Evolutionary conservation across 2,329 filamentous ascomycete genomes (phyloP).

Genomic region (Diplodia seriata): DNA sequence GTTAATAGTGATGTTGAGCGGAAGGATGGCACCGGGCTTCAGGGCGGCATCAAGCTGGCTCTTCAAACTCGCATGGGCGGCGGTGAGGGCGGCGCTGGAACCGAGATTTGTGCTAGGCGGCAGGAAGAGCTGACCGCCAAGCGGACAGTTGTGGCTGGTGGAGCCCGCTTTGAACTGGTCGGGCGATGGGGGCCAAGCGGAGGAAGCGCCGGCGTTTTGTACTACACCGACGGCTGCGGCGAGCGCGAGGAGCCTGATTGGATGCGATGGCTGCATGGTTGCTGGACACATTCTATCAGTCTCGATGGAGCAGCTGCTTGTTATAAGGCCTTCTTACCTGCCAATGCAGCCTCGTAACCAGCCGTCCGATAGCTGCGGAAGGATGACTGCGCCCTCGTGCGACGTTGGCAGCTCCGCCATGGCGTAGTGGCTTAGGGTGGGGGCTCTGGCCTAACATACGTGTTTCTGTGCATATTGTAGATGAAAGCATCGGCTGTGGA

Average conservation of each 20-base stretch:
- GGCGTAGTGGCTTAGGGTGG: not conserved
- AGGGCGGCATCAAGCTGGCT: slow-evolving; percentile 24
- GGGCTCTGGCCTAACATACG: not conserved
- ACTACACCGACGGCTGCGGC: not conserved
- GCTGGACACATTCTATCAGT: not conserved
- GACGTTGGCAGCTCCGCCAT: not conserved
- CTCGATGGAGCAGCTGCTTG: not conserved
- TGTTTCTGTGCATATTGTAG: not conserved
- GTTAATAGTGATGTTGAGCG: slow-evolving; percentile 33
- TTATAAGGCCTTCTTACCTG: not conserved
- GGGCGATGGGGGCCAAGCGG: not conserved
- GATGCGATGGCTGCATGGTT: not conserved
- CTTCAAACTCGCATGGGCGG: slow-evolving; percentile 20
- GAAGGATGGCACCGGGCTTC: not conserved
- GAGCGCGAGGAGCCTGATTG: not conserved
- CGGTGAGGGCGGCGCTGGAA: slow-evolving; percentile 25
- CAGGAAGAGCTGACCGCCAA: slow-evolving; percentile 32
- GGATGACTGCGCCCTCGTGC: not conserved
- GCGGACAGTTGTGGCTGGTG: slow-evolving; percentile 31
- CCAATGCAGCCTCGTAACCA: slow-evolving; percentile 36
- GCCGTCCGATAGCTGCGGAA: slow-evolving; percentile 35
- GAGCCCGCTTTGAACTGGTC: not conserved
- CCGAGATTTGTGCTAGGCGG: slow-evolving; percentile 18
- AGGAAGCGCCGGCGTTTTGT: too few species aligned
- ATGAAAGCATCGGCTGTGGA: not conserved